phyloP scores from a whole-genome alignment of 345 rosid genomes.

The Eucalyptus cloeziana region DNA sequence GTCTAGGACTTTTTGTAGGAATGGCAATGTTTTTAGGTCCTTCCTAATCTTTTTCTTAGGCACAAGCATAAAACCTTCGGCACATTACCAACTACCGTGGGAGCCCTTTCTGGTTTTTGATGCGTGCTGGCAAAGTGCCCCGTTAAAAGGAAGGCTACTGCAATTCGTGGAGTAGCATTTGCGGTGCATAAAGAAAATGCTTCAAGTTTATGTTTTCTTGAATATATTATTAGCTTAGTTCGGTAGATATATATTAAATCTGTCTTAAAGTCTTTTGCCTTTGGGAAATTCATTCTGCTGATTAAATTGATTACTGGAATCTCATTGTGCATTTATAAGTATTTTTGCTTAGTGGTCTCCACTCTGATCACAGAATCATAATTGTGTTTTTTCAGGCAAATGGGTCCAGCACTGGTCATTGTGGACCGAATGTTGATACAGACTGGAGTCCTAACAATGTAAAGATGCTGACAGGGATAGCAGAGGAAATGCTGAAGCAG shows the following conservation, averaged over 20 bases:
- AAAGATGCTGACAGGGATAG: slow-evolving; percentile 51
- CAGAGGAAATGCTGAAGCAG: slow-evolving; percentile 94
- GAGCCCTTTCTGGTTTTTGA: background rate
- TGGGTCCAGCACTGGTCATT: slow-evolving; percentile 61
- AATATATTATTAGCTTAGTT: background rate
- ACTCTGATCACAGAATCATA: background rate
- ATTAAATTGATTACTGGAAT: background rate
- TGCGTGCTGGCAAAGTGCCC: background rate
- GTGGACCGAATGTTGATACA: slow-evolving; percentile 53
- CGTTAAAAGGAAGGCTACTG: background rate
- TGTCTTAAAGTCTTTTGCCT: background rate
- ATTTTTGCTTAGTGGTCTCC: background rate
- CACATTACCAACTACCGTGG: background rate
- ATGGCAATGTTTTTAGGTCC: background rate
- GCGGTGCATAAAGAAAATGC: background rate
- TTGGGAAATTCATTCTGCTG: background rate
- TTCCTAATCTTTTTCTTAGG: background rate
- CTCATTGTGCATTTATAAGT: background rate
- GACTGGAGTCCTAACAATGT: slow-evolving; percentile 67
- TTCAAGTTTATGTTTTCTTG: background rate
- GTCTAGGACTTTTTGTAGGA: background rate
- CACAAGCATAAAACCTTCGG: background rate
- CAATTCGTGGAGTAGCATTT: background rate
- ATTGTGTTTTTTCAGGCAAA: slow-evolving; percentile 40
- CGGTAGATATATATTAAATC: background rate